Conservation (phyloP, 2,329 filamentous ascomycete species). For the Ophiostoma populinum region DNA sequence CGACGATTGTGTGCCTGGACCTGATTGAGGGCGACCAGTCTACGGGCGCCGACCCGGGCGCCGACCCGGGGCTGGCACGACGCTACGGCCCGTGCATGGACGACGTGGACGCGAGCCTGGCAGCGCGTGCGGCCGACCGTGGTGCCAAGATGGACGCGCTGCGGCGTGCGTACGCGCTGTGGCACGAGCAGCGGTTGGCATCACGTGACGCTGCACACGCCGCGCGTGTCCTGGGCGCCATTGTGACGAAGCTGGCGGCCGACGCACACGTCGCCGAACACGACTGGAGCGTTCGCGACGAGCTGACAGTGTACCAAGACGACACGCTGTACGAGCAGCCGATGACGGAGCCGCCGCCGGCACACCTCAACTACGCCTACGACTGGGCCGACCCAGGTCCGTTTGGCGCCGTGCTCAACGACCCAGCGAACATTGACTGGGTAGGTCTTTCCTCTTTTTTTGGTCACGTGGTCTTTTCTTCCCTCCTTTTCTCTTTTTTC, state of each 20-base stretch:
- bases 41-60: neutral
- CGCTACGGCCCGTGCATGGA: neutral
- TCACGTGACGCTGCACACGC: constrained; percentile 29
- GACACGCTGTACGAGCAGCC: neutral
- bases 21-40: constrained; percentile 18
- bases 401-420: constrained; percentile 9
- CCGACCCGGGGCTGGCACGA: neutral
- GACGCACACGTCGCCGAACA: neutral
- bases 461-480: no score
- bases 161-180: constrained; percentile 25
- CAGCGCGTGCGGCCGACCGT: constrained; percentile 6
- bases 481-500: no score
- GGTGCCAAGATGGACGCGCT: constrained; percentile 23
- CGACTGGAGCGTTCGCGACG: neutral
- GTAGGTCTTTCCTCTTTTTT: constrained; percentile 1
- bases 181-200: constrained; percentile 23
- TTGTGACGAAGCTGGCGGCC: constrained; percentile 23
- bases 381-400: constrained; percentile 9
- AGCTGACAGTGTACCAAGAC: neutral
- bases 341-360: neutral
- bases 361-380: constrained; percentile 5
- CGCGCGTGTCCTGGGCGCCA: constrained; percentile 25
- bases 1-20: constrained; percentile 40
- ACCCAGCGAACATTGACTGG: constrained; percentile 12
- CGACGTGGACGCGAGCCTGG: constrained; percentile 3